These are phyloP conservation scores for Avena atlantica DNA, from an alignment of 176 grass and related monocot genomes.

Conservation along the genomic window DNA sequence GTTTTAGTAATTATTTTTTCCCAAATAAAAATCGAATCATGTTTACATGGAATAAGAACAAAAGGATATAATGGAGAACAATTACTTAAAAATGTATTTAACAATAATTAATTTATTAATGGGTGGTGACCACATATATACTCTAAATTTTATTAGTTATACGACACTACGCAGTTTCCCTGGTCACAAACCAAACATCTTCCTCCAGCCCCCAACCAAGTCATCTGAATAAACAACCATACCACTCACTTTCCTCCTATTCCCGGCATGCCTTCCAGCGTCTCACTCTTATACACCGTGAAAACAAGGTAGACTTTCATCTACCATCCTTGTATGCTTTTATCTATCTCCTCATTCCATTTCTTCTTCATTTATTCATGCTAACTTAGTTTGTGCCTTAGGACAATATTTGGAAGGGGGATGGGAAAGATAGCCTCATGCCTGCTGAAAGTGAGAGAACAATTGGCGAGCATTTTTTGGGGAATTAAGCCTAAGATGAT, in stretches of 20 bases:
- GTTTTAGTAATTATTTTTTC: no score
- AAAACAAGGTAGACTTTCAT: background rate
- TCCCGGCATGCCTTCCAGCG: background rate
- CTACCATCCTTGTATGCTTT: background rate
- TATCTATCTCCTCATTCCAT: background rate
- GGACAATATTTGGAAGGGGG: background rate
- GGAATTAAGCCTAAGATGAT: background rate
- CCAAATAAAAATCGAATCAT: no score
- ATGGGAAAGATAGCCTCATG: background rate
- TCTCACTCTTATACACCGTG: background rate
- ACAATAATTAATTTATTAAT: no score
- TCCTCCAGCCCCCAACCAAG: no score
- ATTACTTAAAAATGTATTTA: no score
- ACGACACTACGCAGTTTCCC: no score
- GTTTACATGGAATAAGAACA: no score
- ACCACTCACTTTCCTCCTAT: background rate
- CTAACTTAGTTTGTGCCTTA: background rate
- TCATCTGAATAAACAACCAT: background rate
- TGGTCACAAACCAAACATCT: no score
- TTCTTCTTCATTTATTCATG: background rate
- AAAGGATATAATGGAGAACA: no score
- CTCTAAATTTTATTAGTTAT: no score
- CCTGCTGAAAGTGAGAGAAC: background rate
- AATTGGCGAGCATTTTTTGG: background rate
- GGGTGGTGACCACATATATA: no score